Evolutionary conservation across 2,329 filamentous ascomycete species (phyloP).

Genomic region (Calonectria hongkongensis): DNA sequence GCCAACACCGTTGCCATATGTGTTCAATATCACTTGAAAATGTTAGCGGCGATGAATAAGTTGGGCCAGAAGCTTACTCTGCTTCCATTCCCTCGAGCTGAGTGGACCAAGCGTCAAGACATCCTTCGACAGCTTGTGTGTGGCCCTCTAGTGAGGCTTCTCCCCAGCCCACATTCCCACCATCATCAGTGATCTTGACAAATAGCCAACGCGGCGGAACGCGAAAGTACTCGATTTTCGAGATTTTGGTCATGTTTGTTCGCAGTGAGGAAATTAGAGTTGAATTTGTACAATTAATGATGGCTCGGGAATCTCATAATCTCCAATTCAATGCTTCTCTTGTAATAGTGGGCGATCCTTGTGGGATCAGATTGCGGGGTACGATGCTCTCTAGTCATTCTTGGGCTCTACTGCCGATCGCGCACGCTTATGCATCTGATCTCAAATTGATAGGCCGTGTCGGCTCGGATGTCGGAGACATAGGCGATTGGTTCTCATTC

Average conservation of each 20-base stretch:
- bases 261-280: too few relatives aligned
- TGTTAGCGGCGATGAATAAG: fast-evolving
- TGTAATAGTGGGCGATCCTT: too few relatives aligned
- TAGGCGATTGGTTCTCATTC: neutral
- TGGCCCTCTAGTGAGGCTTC: constrained; percentile 85
- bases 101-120: constrained; percentile 79
- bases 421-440: neutral
- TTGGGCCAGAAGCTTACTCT: constrained; percentile 68
- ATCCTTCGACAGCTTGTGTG: constrained; percentile 83
- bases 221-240: constrained; percentile 81
- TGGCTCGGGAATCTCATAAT: too few relatives aligned
- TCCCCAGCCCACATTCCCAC: constrained; percentile 81
- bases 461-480: constrained; percentile 6
- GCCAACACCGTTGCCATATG: constrained; percentile 85
- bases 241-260: constrained; percentile 57
- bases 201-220: constrained; percentile 86
- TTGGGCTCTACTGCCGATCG: neutral
- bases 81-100: constrained; percentile 81
- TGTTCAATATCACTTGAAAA: constrained; percentile 81
- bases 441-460: neutral
- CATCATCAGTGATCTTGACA: constrained; percentile 83
- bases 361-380: neutral
- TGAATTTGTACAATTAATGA: too few relatives aligned
- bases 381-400: neutral
- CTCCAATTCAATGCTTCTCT: too few relatives aligned